Conservation (phyloP, 2,329 filamentous ascomycete genomes). For the Alternaria sp. region DNA sequence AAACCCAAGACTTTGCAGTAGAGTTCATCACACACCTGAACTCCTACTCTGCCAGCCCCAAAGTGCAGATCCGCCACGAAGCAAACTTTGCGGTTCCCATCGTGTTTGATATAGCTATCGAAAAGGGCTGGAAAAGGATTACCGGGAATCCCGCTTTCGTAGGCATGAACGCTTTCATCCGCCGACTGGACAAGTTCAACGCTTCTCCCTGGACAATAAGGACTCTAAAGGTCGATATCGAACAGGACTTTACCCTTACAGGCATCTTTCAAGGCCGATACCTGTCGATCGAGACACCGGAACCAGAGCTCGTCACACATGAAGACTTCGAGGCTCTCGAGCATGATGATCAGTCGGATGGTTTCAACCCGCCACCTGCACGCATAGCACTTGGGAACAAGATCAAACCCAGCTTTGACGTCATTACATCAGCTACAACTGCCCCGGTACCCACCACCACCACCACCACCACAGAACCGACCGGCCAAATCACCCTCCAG, state of each 20-base stretch:
- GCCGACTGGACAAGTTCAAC: slow-evolving; percentile 52
- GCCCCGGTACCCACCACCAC: not conserved
- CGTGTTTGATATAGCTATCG: slow-evolving; percentile 50
- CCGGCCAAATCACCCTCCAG: slow-evolving; percentile 50
- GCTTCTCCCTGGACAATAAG: slow-evolving; percentile 49
- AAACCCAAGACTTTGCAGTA: slow-evolving; percentile 47
- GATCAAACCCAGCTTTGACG: not conserved
- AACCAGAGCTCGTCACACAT: slow-evolving; percentile 43
- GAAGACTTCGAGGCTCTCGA: slow-evolving; percentile 51
- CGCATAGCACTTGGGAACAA: slow-evolving; percentile 20
- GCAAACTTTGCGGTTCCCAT: slow-evolving; percentile 57
- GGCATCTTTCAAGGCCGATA: slow-evolving; percentile 56
- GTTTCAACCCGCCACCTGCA: slow-evolving; percentile 20
- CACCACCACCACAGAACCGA: not conserved
- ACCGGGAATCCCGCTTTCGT: slow-evolving; percentile 50
- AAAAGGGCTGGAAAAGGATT: slow-evolving; percentile 46
- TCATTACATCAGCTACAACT: not conserved
- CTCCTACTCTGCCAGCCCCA: slow-evolving; percentile 55
- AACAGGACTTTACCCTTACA: slow-evolving; percentile 51
- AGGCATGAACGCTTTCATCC: slow-evolving; percentile 53
- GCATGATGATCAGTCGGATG: slow-evolving; percentile 23
- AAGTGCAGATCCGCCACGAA: slow-evolving; percentile 61
- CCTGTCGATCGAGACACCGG: slow-evolving; percentile 51
- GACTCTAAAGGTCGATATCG: slow-evolving; percentile 49
- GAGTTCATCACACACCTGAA: slow-evolving; percentile 52